These are phyloP conservation scores for Fusarium sp. DNA, from an alignment of 2,329 filamentous ascomycete genomes.

Conservation along the genomic window DNA sequence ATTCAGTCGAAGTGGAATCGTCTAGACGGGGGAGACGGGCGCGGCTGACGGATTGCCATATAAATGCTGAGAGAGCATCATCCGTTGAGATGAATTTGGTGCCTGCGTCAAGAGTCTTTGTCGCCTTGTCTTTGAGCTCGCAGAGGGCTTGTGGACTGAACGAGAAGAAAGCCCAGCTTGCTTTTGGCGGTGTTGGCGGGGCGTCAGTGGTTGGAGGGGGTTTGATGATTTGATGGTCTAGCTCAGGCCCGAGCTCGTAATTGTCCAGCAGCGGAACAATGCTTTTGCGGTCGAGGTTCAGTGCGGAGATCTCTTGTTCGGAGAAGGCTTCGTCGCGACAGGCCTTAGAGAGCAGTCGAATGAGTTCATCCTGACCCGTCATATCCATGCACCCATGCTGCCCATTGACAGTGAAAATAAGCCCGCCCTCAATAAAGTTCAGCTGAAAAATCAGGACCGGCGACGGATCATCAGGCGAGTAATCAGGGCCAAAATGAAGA, in stretches of 20 bases:
- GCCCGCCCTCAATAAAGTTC: slow-evolving; percentile 58
- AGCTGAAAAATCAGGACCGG: slow-evolving; percentile 59
- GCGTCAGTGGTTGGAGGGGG: slow-evolving; percentile 15
- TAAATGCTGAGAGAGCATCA: slow-evolving; percentile 60
- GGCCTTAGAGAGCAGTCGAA: slow-evolving; percentile 59
- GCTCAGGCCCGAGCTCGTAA: slow-evolving; percentile 48
- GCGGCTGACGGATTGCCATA: slow-evolving; percentile 58
- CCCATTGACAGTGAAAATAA: slow-evolving; percentile 59
- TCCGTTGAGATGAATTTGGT: slow-evolving; percentile 65
- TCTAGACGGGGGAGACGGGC: slow-evolving; percentile 51
- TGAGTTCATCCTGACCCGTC: slow-evolving; percentile 57
- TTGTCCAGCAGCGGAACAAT: slow-evolving; percentile 53
- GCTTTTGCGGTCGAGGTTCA: slow-evolving; percentile 52
- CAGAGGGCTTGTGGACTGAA: slow-evolving; percentile 52
- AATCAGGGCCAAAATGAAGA: slow-evolving; percentile 44
- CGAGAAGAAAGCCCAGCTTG: slow-evolving; percentile 56
- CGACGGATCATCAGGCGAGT: slow-evolving; percentile 28
- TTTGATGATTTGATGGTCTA: slow-evolving; percentile 48
- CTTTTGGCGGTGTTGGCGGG: slow-evolving; percentile 38
- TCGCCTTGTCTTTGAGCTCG: slow-evolving; percentile 53
- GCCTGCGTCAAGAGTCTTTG: slow-evolving; percentile 22
- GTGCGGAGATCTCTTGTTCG: slow-evolving; percentile 52
- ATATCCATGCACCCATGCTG: slow-evolving; percentile 63
- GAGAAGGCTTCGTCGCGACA: slow-evolving; percentile 57
- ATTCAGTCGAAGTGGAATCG: slow-evolving; percentile 35